A percentile compares a stretch with the other conserved stretches of the same genome.
Evolutionary conservation across 768 basidiomycete species (phyloP).

Genomic region (Tulasnella sp.): DNA sequence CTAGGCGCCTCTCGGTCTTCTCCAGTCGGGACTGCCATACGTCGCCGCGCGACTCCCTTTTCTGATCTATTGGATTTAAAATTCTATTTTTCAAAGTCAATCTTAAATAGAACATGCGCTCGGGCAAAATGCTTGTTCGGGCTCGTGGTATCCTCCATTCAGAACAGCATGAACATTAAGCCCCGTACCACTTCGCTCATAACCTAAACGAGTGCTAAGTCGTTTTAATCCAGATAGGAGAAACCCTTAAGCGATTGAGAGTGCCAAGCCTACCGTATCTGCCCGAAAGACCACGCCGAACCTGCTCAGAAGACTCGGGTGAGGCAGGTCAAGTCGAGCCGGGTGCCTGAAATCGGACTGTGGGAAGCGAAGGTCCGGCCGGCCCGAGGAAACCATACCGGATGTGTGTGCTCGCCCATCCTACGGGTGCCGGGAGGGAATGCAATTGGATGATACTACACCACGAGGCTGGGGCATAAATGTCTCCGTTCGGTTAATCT

Average conservation of each 20-base stretch:
- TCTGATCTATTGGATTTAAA: background rate
- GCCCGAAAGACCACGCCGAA: background rate
- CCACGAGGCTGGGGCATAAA: background rate
- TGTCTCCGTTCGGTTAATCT: slow-evolving; percentile 1
- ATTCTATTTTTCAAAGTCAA: background rate
- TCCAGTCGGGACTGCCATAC: background rate
- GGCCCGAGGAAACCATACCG: background rate
- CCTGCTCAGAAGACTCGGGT: background rate
- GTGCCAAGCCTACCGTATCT: slow-evolving; percentile 1
- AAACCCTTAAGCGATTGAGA: background rate
- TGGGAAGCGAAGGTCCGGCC: background rate
- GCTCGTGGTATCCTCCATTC: background rate
- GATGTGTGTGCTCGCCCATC: background rate
- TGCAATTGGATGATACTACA: background rate
- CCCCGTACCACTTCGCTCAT: background rate
- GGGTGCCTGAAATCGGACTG: background rate
- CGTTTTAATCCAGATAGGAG: background rate
- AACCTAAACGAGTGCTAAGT: background rate
- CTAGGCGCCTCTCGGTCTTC: background rate
- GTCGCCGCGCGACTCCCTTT: background rate
- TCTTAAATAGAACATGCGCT: background rate
- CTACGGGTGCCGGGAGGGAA: background rate
- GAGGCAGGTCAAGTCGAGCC: background rate
- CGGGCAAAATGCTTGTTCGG: background rate
- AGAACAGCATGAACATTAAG: background rate